Percentiles rank a stretch among this genome's conserved stretches.
Conservation (phyloP, 2,329 filamentous ascomycete species). For the Microdochium nivale region DNA sequence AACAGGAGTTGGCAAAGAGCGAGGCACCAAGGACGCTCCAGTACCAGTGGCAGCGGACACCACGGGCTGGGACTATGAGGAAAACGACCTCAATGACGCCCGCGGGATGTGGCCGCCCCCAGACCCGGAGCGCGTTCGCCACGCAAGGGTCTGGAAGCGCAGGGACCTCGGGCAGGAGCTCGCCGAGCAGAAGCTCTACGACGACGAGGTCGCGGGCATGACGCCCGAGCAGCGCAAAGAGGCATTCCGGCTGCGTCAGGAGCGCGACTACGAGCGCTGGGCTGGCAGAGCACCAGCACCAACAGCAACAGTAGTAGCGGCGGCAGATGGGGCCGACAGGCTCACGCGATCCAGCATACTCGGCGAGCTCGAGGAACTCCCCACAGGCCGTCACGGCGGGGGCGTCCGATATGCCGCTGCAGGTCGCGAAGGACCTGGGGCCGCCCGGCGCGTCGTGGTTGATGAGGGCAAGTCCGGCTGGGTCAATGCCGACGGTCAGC, state of each 20-base stretch:
- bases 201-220: slow-evolving; percentile 13
- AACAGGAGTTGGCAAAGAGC: not conserved
- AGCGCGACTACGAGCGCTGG: slow-evolving; percentile 32
- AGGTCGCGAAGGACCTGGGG: too few species aligned
- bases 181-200: slow-evolving; percentile 8
- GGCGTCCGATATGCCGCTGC: not conserved
- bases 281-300: slow-evolving; percentile 1
- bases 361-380: slow-evolving; percentile 39
- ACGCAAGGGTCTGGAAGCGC: slow-evolving; percentile 25
- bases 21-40: slow-evolving; percentile 4
- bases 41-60: slow-evolving; percentile 10
- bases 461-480: slow-evolving; percentile 49
- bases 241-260: slow-evolving; percentile 41
- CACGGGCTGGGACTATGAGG: slow-evolving; percentile 54
- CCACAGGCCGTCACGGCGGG: not conserved
- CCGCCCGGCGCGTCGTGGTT: slow-evolving; percentile 9
- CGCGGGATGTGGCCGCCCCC: slow-evolving; percentile 53
- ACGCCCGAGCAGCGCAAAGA: slow-evolving; percentile 35
- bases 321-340: not conserved
- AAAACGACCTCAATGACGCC: slow-evolving; percentile 68
- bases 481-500: slow-evolving; percentile 69
- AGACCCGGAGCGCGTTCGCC: slow-evolving; percentile 52
- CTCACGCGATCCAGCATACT: slow-evolving; percentile 27
- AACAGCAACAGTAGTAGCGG: not conserved
- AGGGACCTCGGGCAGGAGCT: slow-evolving; percentile 21